These are phyloP conservation scores for Fusarium sp. DNA, from an alignment of 2,329 filamentous ascomycete species.

Conservation along the genomic window DNA sequence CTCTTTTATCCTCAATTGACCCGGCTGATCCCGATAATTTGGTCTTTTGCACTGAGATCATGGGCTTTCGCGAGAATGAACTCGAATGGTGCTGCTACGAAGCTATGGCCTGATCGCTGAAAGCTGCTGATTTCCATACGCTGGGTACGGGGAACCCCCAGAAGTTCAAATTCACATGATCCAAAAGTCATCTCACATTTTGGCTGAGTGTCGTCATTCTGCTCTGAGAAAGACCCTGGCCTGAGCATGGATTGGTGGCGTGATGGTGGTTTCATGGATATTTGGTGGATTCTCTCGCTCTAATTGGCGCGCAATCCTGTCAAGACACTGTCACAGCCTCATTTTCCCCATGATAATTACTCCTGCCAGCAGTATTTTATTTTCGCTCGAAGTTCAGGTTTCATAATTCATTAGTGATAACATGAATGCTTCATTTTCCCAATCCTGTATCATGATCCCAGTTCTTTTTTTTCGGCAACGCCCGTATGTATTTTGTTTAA, in stretches of 20 bases:
- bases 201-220: background rate
- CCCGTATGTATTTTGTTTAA: background rate
- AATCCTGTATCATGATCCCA: background rate
- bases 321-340: too few relatives aligned
- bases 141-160: background rate
- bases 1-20: background rate
- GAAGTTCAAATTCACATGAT: background rate
- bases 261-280: background rate
- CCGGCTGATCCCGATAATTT: background rate
- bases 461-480: background rate
- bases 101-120: background rate
- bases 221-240: fast-evolving
- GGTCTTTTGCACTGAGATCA: background rate
- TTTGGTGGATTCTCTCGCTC: background rate
- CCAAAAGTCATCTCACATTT: background rate
- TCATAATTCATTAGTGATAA: background rate
- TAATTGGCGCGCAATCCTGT: too few relatives aligned
- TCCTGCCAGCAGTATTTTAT: too few relatives aligned
- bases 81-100: background rate
- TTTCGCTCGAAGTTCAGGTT: background rate
- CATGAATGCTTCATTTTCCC: background rate
- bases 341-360: too few relatives aligned
- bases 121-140: background rate
- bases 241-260: fast-evolving
- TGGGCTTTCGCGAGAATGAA: background rate